Conservation (phyloP, 2,329 filamentous ascomycete genomes). For the Hypoxylon sp. region DNA sequence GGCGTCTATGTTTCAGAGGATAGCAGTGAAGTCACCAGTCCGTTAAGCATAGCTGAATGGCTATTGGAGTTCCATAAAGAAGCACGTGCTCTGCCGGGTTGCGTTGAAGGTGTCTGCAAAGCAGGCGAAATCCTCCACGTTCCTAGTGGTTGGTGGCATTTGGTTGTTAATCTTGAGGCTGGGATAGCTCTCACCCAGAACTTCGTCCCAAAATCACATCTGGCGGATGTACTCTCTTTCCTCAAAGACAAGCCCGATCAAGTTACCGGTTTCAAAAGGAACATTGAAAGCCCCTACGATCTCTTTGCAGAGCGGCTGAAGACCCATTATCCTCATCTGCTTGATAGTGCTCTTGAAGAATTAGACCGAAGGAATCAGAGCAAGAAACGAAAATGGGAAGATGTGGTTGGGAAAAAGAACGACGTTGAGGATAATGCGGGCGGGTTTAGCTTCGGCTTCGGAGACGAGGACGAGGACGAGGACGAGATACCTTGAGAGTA, state of each 20-base stretch:
- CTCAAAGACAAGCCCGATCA: constrained; percentile 86
- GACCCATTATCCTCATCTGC: constrained; percentile 74
- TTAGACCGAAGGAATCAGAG: constrained; percentile 73
- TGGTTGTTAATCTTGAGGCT: constrained; percentile 89
- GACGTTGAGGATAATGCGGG: constrained; percentile 55
- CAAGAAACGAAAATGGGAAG: constrained; percentile 90
- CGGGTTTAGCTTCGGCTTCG: constrained; percentile 71
- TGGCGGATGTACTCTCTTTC: constrained; percentile 84
- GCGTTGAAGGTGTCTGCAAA: constrained; percentile 86
- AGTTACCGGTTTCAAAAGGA: constrained; percentile 85
- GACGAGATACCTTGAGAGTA: constrained; percentile 61
- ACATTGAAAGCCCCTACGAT: constrained; percentile 79
- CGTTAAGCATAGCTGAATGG: constrained; percentile 97
- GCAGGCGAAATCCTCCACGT: constrained; percentile 92
- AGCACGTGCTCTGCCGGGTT: constrained; percentile 81
- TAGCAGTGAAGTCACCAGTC: constrained; percentile 92
- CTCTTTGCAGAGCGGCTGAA: constrained; percentile 80
- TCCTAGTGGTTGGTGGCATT: constrained; percentile 95
- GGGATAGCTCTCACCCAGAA: constrained; percentile 95
- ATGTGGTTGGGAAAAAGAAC: constrained; percentile 73
- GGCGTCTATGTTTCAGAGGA: constrained; percentile 92
- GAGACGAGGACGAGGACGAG: constrained; percentile 60
- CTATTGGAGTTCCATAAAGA: constrained; percentile 89
- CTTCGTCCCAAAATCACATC: constrained; percentile 84
- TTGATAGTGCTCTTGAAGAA: constrained; percentile 75